These are phyloP conservation scores for Claviceps capensis DNA, from an alignment of 2,329 filamentous ascomycete species.

Conservation along the genomic window DNA sequence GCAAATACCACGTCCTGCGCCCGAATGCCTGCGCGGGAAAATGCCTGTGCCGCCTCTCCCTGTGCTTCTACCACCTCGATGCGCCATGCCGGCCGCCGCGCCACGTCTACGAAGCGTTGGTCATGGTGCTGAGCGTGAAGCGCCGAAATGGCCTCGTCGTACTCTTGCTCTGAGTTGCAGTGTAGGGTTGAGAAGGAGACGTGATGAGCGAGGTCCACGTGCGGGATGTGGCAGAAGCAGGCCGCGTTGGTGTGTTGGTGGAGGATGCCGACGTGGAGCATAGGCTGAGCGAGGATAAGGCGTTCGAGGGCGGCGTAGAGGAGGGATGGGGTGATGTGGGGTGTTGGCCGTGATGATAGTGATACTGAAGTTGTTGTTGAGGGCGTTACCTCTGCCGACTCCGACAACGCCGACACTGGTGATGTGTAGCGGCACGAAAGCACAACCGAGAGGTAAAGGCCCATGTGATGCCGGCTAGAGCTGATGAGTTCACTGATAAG, in stretches of 20 bases:
- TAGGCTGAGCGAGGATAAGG: constrained; percentile 29
- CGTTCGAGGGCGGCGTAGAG: constrained; percentile 25
- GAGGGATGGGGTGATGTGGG: neutral
- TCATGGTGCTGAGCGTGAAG: constrained; percentile 27
- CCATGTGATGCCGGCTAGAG: constrained; percentile 31
- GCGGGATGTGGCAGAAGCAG: constrained; percentile 27
- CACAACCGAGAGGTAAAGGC: constrained; percentile 32
- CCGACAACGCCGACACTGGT: neutral
- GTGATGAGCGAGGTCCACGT: constrained; percentile 30
- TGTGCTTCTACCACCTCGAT: constrained; percentile 21
- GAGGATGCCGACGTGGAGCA: constrained; percentile 34
- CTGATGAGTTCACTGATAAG: constrained; percentile 28
- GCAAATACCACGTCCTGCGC: constrained; percentile 31
- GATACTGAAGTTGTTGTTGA: too few relatives aligned
- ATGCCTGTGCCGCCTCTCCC: too few relatives aligned
- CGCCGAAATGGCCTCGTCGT: constrained; percentile 18
- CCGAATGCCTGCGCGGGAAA: constrained; percentile 10
- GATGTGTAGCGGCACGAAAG: constrained; percentile 29
- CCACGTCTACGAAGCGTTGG: constrained; percentile 26
- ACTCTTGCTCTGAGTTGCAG: constrained; percentile 11
- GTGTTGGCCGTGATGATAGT: too few relatives aligned
- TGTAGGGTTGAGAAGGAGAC: constrained; percentile 21
- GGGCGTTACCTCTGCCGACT: too few relatives aligned
- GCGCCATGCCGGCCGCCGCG: constrained; percentile 32
- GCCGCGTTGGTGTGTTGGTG: constrained; percentile 29